phyloP scores from a whole-genome alignment of 495 filamentous ascomycete species.

The Cairneyella variabilis region DNA sequence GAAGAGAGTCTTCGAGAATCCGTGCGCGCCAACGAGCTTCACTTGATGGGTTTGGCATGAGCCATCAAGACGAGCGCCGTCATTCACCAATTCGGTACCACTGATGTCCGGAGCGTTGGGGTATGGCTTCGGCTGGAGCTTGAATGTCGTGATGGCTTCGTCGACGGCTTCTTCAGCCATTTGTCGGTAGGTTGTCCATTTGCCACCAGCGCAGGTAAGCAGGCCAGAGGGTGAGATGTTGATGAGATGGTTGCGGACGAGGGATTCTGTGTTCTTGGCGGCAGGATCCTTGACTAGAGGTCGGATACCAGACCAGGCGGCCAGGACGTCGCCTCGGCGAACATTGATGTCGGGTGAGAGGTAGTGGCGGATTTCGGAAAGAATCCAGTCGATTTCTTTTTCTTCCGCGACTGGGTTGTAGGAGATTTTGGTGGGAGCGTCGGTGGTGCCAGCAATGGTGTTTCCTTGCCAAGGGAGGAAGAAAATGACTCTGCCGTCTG shows the following conservation, averaged over 20 bases:
- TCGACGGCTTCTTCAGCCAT: constrained; percentile 99
- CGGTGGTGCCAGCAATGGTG: constrained; percentile 96
- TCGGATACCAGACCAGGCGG: constrained; percentile 93
- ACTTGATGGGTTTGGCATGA: constrained; percentile 89
- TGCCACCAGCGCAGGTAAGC: constrained; percentile 92
- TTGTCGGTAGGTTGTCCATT: constrained; percentile 98
- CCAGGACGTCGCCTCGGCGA: constrained; percentile 88
- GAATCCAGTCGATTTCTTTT: constrained; percentile 91
- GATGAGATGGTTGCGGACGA: constrained; percentile 94
- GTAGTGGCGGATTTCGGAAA: constrained; percentile 86
- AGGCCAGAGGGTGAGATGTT: constrained; percentile 83
- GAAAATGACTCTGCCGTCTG: constrained; percentile 96
- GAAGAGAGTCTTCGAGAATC: constrained; percentile 91
- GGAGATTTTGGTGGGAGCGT: constrained; percentile 76
- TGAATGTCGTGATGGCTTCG: constrained; percentile 75
- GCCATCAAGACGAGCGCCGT: constrained; percentile 75
- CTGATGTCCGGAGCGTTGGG: constrained; percentile 64
- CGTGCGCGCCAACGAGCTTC: constrained; percentile 87
- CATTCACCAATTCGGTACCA: constrained; percentile 71
- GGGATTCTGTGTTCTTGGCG: constrained; percentile 86
- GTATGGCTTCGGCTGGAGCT: constrained; percentile 59
- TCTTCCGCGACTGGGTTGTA: constrained; percentile 86
- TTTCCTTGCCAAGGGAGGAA: constrained; percentile 99
- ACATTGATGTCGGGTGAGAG: constrained; percentile 91
- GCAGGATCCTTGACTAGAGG: constrained; percentile 93